Base-by-base conservation (phyloP, 1,139 yeast genomes). In the Lodderomyces orthopsilosis region DNA sequence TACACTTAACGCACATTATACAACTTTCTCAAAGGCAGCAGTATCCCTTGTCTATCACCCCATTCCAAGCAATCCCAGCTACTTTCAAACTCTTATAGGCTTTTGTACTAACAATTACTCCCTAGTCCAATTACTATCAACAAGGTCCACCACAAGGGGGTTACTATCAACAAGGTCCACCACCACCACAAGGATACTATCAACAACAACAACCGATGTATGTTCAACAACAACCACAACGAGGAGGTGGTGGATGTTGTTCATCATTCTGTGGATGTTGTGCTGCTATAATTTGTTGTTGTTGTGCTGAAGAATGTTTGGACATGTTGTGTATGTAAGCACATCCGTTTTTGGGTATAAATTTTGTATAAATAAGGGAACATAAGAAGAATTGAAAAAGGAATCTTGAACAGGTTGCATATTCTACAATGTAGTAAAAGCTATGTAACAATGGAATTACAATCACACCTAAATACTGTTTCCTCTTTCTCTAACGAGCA, bases 271-370 rank as follows among this genome's bases (percentile, higher is more conserved):
- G 76, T 48, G 76, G 75, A 41, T 66, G 73, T 45, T 66, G 73
- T 53, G 65, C 72, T 26, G 76, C 74, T 43, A 51, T 70, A 38
- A 52, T 70, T 55, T 71, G 76, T 54, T 70, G 76, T 58, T 69
- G 75, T 55, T 70, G 75, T 52, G 73, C 74, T 30, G 74, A 68
- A 50, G 55, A 50, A 24, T 45, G 49, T 46, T 44, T 45, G 18
- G 53, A 47, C 9, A 46, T 46, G 27, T 32, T 47, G 37, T 49
- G 51, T 38, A 13, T 13, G 33, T 10, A 21, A 26, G 21, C n/a
- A n/a, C n/a, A n/a, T n/a, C n/a, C n/a, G n/a, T n/a, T 4, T 13
- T 5, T 4, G 9, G 15, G 32, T 13, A 13, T 4, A 12, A 4
- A 27, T 13, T 27, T 27, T 27, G 32, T 27, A 27, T 24, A 24